Evolutionary conservation across 192 early-diverging fungal genomes (phyloP).

Genomic region (Oehlia diaphana): DNA sequence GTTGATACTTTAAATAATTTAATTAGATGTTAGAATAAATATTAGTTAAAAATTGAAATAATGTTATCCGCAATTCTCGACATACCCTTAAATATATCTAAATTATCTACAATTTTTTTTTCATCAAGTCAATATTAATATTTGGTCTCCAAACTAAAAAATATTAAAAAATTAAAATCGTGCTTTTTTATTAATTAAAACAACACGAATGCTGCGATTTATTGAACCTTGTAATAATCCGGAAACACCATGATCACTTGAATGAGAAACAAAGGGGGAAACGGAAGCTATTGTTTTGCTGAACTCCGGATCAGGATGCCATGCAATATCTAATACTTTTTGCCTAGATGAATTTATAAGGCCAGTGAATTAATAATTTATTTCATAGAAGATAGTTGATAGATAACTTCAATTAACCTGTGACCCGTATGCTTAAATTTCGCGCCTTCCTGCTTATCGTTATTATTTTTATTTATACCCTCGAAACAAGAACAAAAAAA

Average conservation of each 20-base stretch:
- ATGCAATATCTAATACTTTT: constrained; percentile 7
- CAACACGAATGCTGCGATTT: neutral
- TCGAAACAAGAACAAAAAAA: neutral
- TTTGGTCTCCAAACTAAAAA: neutral
- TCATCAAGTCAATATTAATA: neutral
- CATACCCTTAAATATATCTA: neutral
- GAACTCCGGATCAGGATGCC: constrained; percentile 8
- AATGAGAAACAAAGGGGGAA: neutral
- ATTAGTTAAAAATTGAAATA: neutral
- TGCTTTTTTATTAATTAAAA: neutral
- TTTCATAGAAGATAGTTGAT: neutral
- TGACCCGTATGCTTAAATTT: neutral
- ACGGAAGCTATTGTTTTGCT: neutral
- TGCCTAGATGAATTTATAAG: neutral
- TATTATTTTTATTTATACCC: neutral
- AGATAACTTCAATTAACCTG: neutral
- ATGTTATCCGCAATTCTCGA: neutral
- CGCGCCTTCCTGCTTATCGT: neutral
- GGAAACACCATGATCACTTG: neutral
- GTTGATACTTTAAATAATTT: too few species aligned
- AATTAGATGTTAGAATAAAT: too few species aligned
- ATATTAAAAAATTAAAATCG: neutral
- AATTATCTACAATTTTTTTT: neutral
- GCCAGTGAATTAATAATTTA: neutral
- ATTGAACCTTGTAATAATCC: neutral